Evolutionary conservation across 192 early-diverging fungal species (phyloP), one percentile per base, ranked within the genome.

Genomic region (Chytriomyces hyalinus): DNA sequence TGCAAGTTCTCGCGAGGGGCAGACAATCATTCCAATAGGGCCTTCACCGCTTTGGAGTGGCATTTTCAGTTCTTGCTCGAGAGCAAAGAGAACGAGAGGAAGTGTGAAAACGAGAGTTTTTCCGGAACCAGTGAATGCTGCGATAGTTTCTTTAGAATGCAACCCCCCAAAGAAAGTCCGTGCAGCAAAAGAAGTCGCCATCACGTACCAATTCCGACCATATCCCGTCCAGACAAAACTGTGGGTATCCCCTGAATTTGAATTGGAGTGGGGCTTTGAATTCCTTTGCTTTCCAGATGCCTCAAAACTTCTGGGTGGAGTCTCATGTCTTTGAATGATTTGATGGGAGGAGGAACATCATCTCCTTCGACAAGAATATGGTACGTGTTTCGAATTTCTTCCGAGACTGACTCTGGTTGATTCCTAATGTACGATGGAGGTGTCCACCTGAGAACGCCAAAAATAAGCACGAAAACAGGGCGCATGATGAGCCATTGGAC

Each of bases 241-340:
- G 94, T 94, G 1, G 97, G 97, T 49, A 99, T 76, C n/a, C 97
- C 97, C 77, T 98, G 95, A 73, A 97, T 90, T 81, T 99, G 96
- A 88, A 99, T 99, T 10, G 96, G 95, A 28, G 97, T 96, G 8
- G 97, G 97, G 65, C 88, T 84, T n/a, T 86, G 78, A 65, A 99
- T 99, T 6, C 89, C 89, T 75, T 96, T 96, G 6, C 82, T 80
- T 45, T 89, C 87, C 43, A 99, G 85, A 69, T 95, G 94, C 13
- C 90, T 84, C 61, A 98, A 66, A 48, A 99, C 88, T 6, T 91
- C 84, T 43, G 84, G 68, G 1, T 96, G 96, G 24, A 98, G 88
- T 53, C 93, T 90, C 97, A 98, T 98, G 49, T 80, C 82, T 45
- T 8, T 46, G 45, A 64, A 75, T 5, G 89, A 86, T 75, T 88